These are phyloP conservation scores for Benincasa hispida DNA, from an alignment of 306 rosid species.

Conservation along the genomic window DNA sequence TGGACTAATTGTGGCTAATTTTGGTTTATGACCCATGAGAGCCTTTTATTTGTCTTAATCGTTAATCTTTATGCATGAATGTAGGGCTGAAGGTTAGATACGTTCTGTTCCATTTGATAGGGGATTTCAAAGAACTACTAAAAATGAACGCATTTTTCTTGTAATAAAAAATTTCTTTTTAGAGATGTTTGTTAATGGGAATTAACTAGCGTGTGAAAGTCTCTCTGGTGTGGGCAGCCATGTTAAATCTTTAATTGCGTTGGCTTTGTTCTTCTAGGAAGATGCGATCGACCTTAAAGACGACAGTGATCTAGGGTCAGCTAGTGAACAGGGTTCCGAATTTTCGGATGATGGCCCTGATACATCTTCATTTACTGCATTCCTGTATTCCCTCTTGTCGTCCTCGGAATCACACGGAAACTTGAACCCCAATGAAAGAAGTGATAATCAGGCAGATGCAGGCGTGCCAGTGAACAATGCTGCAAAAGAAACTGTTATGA, in stretches of 20 bases:
- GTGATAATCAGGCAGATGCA: constrained; percentile 25
- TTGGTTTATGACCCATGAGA: neutral
- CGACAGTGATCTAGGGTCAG: constrained; percentile 22
- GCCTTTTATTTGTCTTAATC: neutral
- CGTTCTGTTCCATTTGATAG: neutral
- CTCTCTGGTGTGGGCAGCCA: neutral
- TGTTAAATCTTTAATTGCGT: neutral
- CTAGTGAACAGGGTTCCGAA: constrained; percentile 27
- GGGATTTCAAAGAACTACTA: neutral
- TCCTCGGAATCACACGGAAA: constrained; percentile 39
- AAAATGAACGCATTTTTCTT: neutral
- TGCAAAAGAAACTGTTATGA: constrained; percentile 41
- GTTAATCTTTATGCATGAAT: neutral
- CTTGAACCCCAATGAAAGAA: constrained; percentile 17
- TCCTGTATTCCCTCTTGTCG: constrained; percentile 58
- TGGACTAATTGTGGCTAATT: neutral
- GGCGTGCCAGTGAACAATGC: constrained; percentile 18
- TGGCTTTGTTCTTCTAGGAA: constrained; percentile 31
- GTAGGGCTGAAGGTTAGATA: neutral
- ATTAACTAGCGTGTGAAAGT: neutral
- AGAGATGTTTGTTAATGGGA: neutral
- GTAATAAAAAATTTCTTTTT: neutral
- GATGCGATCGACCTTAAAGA: constrained; percentile 26
- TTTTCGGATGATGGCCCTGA: constrained; percentile 68
- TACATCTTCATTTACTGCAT: constrained; percentile 82